Evolutionary conservation across 164 flowering plant genomes (phyloP).

Genomic region (Pachysandra terminalis): DNA sequence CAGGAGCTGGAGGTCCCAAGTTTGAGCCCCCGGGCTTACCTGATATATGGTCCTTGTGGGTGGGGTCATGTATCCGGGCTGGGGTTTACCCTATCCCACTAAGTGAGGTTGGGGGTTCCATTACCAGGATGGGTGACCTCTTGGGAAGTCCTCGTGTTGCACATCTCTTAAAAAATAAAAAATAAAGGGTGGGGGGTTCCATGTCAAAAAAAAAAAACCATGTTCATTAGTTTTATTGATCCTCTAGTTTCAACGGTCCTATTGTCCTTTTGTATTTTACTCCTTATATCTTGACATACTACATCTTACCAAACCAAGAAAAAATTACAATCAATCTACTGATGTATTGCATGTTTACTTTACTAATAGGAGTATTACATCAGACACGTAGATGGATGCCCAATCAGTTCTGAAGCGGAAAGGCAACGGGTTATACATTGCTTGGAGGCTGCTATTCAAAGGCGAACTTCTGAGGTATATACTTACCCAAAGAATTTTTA

Average conservation of each 20-base stretch:
- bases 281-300: background rate
- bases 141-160: too few relatives aligned
- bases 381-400: constrained; percentile 82
- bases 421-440: constrained; percentile 77
- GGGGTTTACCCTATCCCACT: too few relatives aligned
- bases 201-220: too few relatives aligned
- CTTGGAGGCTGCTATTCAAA: constrained; percentile 79
- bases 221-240: background rate
- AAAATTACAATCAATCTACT: background rate
- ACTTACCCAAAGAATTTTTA: background rate
- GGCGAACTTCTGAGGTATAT: constrained; percentile 78
- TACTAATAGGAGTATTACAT: constrained; percentile 71
- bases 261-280: background rate
- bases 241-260: background rate
- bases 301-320: background rate
- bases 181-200: too few relatives aligned
- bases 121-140: too few relatives aligned
- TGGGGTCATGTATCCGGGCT: too few relatives aligned
- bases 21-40: too few relatives aligned
- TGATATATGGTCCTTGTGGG: too few relatives aligned
- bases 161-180: too few relatives aligned
- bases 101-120: too few relatives aligned
- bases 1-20: too few relatives aligned
- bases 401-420: constrained; percentile 90
- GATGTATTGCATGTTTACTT: background rate